Evolutionary conservation across 2,329 filamentous ascomycete species (phyloP).

Genomic region (Endoconidiophora laricicola): DNA sequence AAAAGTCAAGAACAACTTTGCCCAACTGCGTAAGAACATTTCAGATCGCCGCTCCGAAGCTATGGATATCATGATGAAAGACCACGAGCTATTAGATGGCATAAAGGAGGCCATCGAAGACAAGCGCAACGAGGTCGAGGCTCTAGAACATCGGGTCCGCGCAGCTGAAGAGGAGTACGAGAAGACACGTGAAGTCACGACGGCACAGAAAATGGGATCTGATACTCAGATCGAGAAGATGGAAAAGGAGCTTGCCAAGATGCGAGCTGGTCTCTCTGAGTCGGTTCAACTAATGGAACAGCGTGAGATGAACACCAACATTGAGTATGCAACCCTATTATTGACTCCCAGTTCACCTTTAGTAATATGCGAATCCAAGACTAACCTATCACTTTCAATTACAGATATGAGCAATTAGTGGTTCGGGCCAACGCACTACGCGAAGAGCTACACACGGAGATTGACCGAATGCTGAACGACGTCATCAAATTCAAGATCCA

Average conservation of each 20-base stretch:
- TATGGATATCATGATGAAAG: conserved; percentile 84
- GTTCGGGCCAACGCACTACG: conserved; percentile 65
- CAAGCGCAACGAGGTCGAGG: conserved; percentile 82
- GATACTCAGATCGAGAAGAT: conserved; percentile 96
- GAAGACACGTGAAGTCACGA: conserved; percentile 74
- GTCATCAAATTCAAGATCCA: conserved; percentile 98
- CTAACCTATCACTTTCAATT: neutral
- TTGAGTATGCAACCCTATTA: conserved; percentile 50
- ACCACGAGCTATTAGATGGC: conserved; percentile 81
- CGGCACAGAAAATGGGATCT: conserved; percentile 70
- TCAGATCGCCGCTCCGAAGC: conserved; percentile 71
- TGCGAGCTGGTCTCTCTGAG: conserved; percentile 69
- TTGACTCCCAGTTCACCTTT: neutral
- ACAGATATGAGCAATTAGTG: conserved; percentile 79
- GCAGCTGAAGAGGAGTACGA: conserved; percentile 89
- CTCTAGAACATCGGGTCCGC: conserved; percentile 71
- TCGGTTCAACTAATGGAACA: conserved; percentile 86
- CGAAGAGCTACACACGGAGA: conserved; percentile 96
- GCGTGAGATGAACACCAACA: conserved; percentile 87
- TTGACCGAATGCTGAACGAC: conserved; percentile 90
- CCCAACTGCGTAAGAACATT: conserved; percentile 70
- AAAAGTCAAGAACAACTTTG: conserved; percentile 61
- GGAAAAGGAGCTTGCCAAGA: conserved; percentile 93
- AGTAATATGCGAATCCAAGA: neutral
- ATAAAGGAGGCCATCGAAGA: conserved; percentile 96